Evolutionary conservation across 257 asterid species (phyloP).

Genomic region (Plantago major): DNA sequence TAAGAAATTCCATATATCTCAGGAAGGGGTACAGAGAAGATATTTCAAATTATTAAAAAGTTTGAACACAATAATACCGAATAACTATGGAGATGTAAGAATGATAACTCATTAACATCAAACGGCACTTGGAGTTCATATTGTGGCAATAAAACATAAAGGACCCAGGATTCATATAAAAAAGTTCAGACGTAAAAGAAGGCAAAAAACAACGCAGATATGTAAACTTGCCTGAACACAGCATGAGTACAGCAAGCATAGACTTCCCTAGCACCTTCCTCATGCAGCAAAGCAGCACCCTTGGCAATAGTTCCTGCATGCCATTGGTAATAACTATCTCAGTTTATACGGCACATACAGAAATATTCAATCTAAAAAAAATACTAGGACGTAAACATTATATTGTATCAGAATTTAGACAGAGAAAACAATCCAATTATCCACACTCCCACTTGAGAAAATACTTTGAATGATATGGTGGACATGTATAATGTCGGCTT

Average conservation of each 20-base stretch:
- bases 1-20: no score
- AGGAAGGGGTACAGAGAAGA: no score
- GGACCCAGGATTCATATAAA: no score
- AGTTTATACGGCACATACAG: background rate
- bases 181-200: no score
- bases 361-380: background rate
- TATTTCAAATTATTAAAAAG: no score
- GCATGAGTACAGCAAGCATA: constrained; percentile 97
- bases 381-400: no score
- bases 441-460: no score
- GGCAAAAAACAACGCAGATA: constrained; percentile 6
- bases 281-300: constrained; percentile 90
- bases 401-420: no score
- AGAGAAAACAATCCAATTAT: no score
- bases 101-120: background rate
- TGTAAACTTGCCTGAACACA: constrained; percentile 63
- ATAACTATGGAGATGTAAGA: background rate
- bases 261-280: constrained; percentile 94
- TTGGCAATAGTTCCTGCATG: constrained; percentile 79
- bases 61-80: no score
- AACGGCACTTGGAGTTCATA: background rate
- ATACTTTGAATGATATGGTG: no score
- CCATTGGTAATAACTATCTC: constrained; percentile 23
- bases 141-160: background rate
- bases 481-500: no score